Conservation (phyloP, 2,329 filamentous ascomycete species). For the Aspergillus aculeatinus region DNA sequence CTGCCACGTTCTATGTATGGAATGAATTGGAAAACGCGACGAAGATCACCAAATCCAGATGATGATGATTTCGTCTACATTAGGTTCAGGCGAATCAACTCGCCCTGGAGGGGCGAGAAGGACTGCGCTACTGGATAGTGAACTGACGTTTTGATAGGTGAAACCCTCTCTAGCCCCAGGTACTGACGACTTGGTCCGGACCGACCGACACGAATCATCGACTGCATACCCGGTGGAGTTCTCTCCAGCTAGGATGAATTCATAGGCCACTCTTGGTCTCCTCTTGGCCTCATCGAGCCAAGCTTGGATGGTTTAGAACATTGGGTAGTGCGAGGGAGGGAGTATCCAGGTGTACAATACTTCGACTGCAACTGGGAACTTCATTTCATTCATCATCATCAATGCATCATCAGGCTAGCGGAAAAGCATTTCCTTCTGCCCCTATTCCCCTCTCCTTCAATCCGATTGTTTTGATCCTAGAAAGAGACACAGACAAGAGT, state of each 20-base stretch:
- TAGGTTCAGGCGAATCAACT: slow-evolving; percentile 13
- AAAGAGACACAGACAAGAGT: neutral
- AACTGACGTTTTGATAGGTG: slow-evolving; percentile 14
- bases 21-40: slow-evolving; percentile 5
- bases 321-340: neutral
- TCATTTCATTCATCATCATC: too few relatives aligned
- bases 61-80: slow-evolving; percentile 2
- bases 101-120: neutral
- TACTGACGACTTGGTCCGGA: slow-evolving; percentile 25
- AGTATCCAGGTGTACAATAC: too few relatives aligned
- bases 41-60: neutral
- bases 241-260: slow-evolving; percentile 12
- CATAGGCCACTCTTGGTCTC: slow-evolving; percentile 5
- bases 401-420: neutral
- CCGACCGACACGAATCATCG: slow-evolving; percentile 25
- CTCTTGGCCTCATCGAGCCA: slow-evolving; percentile 1
- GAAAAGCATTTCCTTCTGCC: too few relatives aligned
- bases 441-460: too few relatives aligned
- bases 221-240: slow-evolving; percentile 18
- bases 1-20: neutral
- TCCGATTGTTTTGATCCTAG: neutral
- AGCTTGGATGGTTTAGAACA: slow-evolving; percentile 1
- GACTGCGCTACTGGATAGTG: neutral
- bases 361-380: neutral
- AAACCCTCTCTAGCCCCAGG: slow-evolving; percentile 22